Base-by-base conservation (phyloP, 2,329 filamentous ascomycete genomes). In the Venturia asperata region DNA sequence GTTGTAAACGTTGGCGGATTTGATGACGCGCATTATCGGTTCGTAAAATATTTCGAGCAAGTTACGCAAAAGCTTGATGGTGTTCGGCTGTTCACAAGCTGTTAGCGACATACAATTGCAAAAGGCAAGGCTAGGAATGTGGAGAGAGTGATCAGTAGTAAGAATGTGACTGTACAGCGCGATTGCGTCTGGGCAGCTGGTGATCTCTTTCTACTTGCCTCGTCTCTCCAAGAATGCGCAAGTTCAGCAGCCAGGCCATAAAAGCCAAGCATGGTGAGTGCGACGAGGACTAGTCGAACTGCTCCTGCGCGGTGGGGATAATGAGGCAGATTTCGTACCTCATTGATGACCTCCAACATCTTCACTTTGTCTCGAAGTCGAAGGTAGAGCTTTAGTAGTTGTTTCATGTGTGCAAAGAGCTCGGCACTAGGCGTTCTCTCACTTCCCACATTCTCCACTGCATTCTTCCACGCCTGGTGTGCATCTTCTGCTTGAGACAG, bases 41-140 rank as follows among this genome's bases (percentile, higher is more conserved):
- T 99, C 94, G 77, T 99, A 99, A 79, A 99, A 99, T 74, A 99
- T 97, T 42, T 92, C 96, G 75, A 99, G 97, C 30, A 99, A 83
- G 72, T 99, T 94, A 61, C 92, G 87, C 83, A 99, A 94, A 37
- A 99, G 83, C 73, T 95, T 89, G n/a, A 99, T 82, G 0, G 94
- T 97, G n/a, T 93, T 92, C 0, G 94, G 91, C 78, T 80, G 63
- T 66, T 15, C 34, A 37, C 7, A 42, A 27, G 3, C 0, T 47
- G 69, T 74, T 67, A 73, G 72, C 63, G 13, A 15, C 2, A 19
- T 49, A 3, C 3, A 65, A 30, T 6, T 27, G 13, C 9, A 52
- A 52, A 10, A 10, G 47, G 10, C 21, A 52, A 15, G 47, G 3
- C 27, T 27, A 21, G 15, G 30, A 52, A 21, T 21, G 21, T 52